These are phyloP conservation scores for Backusella australiensis DNA, from an alignment of 192 early-diverging fungal species.

Conservation along the genomic window DNA sequence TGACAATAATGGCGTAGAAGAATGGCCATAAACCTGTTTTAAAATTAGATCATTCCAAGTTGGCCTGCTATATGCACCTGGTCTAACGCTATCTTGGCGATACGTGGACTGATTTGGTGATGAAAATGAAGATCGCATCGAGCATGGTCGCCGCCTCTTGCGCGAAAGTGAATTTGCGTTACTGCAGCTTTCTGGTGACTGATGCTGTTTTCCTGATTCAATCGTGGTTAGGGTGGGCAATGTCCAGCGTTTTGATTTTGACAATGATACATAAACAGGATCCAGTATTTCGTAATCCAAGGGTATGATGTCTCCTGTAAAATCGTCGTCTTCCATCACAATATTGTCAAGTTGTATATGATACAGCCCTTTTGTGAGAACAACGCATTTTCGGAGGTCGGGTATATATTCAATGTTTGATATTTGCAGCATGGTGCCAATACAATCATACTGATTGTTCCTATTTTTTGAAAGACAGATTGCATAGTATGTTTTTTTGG, in stretches of 20 bases:
- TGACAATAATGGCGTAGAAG: not conserved
- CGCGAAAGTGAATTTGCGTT: too few relatives aligned
- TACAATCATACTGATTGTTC: slow-evolving; percentile 28
- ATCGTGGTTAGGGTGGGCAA: not conserved
- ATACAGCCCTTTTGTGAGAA: slow-evolving; percentile 44
- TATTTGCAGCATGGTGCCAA: slow-evolving; percentile 51
- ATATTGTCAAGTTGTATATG: slow-evolving; percentile 38
- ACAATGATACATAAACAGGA: not conserved
- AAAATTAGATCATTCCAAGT: not conserved
- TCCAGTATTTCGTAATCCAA: slow-evolving; percentile 36
- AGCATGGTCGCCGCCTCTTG: not conserved
- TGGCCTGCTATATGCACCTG: not conserved
- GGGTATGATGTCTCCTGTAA: slow-evolving; percentile 39
- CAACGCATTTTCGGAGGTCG: slow-evolving; percentile 40
- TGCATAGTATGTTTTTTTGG: slow-evolving; percentile 44
- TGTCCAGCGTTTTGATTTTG: not conserved
- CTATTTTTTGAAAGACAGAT: slow-evolving; percentile 32
- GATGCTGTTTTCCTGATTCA: not conserved
- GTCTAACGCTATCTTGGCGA: not conserved
- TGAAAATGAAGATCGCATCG: not conserved
- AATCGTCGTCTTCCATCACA: slow-evolving; percentile 39
- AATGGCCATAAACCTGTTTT: not conserved
- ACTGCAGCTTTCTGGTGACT: not conserved
- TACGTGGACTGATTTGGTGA: not conserved
- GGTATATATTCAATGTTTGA: slow-evolving; percentile 34